Conservation (phyloP, 2,329 filamentous ascomycete genomes). For the Drechslerella coelobrocha region DNA sequence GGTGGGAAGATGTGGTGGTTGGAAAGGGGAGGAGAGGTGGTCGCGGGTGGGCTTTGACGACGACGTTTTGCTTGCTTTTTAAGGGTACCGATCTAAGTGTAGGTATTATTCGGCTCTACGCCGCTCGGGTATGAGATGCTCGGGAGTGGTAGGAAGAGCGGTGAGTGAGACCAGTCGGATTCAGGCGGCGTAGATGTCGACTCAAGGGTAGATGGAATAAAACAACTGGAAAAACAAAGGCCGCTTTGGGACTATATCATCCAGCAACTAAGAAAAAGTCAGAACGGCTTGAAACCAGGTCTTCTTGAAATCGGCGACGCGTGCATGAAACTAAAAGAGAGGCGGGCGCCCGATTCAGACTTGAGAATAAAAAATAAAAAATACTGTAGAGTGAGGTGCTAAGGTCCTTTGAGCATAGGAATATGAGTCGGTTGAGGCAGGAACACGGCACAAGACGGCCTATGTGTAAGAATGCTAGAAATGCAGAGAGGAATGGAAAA, state of each 20-base stretch:
- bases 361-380: slow-evolving; percentile 6
- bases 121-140: slow-evolving; percentile 19
- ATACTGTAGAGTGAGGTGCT: too few species aligned
- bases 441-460: slow-evolving; percentile 13
- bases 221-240: slow-evolving; percentile 22
- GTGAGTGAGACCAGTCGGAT: slow-evolving; percentile 13
- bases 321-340: slow-evolving; percentile 49
- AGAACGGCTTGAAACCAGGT: slow-evolving; percentile 40
- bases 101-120: slow-evolving; percentile 23
- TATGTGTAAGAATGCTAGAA: slow-evolving; percentile 42
- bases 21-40: slow-evolving; percentile 50
- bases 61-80: slow-evolving; percentile 52
- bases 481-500: slow-evolving; percentile 43
- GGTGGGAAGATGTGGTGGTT: slow-evolving; percentile 48
- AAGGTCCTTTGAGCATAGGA: too few species aligned
- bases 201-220: slow-evolving; percentile 15
- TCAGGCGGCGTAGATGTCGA: slow-evolving; percentile 8
- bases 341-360: not conserved
- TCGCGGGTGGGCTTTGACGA: slow-evolving; percentile 51
- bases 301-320: slow-evolving; percentile 37
- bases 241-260: slow-evolving; percentile 39
- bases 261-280: slow-evolving; percentile 38
- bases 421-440: slow-evolving; percentile 11
- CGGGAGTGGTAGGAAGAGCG: slow-evolving; percentile 4
- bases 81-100: slow-evolving; percentile 32